A percentile compares a stretch with the other conserved stretches of the same genome.
Evolutionary conservation across 106 monocot genomes (phyloP).

Genomic region (Narthecium ossifragum): DNA sequence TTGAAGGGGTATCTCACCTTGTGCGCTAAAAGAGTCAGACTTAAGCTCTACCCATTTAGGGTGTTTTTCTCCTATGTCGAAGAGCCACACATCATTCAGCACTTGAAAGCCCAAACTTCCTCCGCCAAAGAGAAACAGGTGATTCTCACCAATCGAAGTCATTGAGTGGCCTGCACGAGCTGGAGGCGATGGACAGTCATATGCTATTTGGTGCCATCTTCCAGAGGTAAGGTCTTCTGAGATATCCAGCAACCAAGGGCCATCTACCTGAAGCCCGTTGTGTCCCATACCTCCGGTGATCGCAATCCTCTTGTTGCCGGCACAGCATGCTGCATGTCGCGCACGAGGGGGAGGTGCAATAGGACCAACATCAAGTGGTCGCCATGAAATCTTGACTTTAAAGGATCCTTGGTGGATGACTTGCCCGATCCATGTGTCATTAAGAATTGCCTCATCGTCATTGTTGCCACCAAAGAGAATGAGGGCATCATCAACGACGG

Average conservation of each 20-base stretch:
- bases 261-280: slow-evolving; percentile 51
- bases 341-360: slow-evolving; percentile 66
- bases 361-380: slow-evolving; percentile 44
- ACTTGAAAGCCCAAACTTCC: slow-evolving; percentile 66
- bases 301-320: slow-evolving; percentile 36
- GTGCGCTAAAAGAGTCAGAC: slow-evolving; percentile 22
- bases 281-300: slow-evolving; percentile 81
- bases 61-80: slow-evolving; percentile 34
- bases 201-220: slow-evolving; percentile 49
- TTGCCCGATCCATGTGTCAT: slow-evolving; percentile 80
- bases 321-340: slow-evolving; percentile 68
- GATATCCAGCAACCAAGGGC: slow-evolving; percentile 72
- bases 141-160: slow-evolving; percentile 50
- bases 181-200: slow-evolving; percentile 30
- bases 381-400: slow-evolving; percentile 51
- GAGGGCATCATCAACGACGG: slow-evolving; percentile 34
- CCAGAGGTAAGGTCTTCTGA: slow-evolving; percentile 25
- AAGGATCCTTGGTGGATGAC: slow-evolving; percentile 17
- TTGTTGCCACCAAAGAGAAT: slow-evolving; percentile 90
- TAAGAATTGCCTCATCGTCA: slow-evolving; percentile 66
- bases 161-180: slow-evolving; percentile 87
- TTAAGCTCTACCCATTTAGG: slow-evolving; percentile 68
- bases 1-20: slow-evolving; percentile 34
- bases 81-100: slow-evolving; percentile 80
- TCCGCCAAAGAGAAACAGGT: slow-evolving; percentile 78